Evolutionary conservation across 106 monocot species (phyloP).

Genomic region (Hemerocallis citrina): DNA sequence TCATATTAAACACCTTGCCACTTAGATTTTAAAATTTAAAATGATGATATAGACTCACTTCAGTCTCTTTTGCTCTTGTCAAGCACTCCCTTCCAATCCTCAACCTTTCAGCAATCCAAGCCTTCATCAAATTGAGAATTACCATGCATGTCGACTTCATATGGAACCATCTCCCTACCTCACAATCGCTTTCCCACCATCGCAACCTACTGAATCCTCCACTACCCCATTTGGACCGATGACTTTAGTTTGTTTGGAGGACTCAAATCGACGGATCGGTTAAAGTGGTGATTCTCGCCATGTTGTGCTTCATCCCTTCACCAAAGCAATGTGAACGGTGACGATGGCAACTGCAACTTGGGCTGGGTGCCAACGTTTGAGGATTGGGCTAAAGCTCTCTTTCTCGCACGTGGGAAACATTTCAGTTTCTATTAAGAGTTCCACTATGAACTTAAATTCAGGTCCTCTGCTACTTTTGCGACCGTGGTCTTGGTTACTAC

Average conservation of each 20-base stretch:
- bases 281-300: conserved; percentile 9
- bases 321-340: conserved; percentile 36
- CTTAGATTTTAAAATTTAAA: no score
- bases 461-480: conserved; percentile 13
- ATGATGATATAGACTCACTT: conserved; percentile 25
- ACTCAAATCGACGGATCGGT: conserved; percentile 18
- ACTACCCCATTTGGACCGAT: conserved; percentile 31
- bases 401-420: conserved; percentile 20
- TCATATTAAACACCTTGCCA: no score
- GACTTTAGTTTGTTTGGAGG: conserved; percentile 25
- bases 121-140: conserved; percentile 18
- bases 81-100: conserved; percentile 26
- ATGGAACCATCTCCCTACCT: conserved; percentile 34
- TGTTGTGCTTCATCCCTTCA: conserved; percentile 25
- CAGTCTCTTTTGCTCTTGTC: conserved; percentile 26
- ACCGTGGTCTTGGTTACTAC: no score
- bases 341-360: conserved; percentile 23
- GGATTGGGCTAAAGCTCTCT: conserved; percentile 19
- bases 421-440: conserved; percentile 16
- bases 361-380: conserved; percentile 29
- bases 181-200: conserved; percentile 26
- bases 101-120: conserved; percentile 26
- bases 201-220: conserved; percentile 21
- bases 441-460: conserved; percentile 5
- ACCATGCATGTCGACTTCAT: conserved; percentile 29